A percentile compares a stretch with the other conserved stretches of the same genome.
Evolutionary conservation across 352 stramenopile genomes (phyloP).

Genomic region (Phytophthora crassamura): DNA sequence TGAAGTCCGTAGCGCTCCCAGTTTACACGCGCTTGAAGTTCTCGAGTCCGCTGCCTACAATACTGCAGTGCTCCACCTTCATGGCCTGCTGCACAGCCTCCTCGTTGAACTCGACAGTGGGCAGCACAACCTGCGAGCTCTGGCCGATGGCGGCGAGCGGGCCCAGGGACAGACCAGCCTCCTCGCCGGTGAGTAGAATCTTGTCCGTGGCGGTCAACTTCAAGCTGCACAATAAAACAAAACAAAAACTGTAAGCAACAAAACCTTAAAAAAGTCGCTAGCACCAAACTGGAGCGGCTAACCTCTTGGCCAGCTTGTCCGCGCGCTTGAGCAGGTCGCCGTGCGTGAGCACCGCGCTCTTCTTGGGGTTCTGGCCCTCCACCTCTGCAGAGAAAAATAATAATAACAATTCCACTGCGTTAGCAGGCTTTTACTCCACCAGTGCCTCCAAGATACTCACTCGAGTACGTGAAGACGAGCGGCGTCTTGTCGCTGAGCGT

Average conservation of each 20-base stretch:
- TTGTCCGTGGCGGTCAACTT: slow-evolving; percentile 82
- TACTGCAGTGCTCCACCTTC: slow-evolving; percentile 79
- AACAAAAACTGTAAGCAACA: slow-evolving; percentile 4
- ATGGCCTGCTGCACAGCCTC: slow-evolving; percentile 78
- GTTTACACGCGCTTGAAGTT: slow-evolving; percentile 88
- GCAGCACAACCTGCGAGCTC: slow-evolving; percentile 82
- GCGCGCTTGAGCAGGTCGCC: slow-evolving; percentile 83
- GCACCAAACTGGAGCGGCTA: slow-evolving; percentile 13
- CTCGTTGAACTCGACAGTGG: slow-evolving; percentile 70
- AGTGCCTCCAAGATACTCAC: slow-evolving; percentile 43
- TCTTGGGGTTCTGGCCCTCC: slow-evolving; percentile 80
- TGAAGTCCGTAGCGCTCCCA: slow-evolving; percentile 14
- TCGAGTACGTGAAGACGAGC: slow-evolving; percentile 78
- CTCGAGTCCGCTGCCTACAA: slow-evolving; percentile 75
- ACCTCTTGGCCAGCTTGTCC: slow-evolving; percentile 74
- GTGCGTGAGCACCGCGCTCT: slow-evolving; percentile 80
- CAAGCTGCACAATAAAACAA: slow-evolving; percentile 44
- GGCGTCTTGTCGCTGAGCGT: slow-evolving; percentile 75
- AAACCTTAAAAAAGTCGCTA: neutral
- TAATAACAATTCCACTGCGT: slow-evolving; percentile 9
- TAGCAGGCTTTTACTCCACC: neutral
- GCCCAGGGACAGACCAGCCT: slow-evolving; percentile 69
- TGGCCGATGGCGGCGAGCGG: slow-evolving; percentile 77
- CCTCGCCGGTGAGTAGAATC: slow-evolving; percentile 78
- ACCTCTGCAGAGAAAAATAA: slow-evolving; percentile 53